Conservation (phyloP, 164 flowering plant genomes). For the Taxillus chinensis region DNA sequence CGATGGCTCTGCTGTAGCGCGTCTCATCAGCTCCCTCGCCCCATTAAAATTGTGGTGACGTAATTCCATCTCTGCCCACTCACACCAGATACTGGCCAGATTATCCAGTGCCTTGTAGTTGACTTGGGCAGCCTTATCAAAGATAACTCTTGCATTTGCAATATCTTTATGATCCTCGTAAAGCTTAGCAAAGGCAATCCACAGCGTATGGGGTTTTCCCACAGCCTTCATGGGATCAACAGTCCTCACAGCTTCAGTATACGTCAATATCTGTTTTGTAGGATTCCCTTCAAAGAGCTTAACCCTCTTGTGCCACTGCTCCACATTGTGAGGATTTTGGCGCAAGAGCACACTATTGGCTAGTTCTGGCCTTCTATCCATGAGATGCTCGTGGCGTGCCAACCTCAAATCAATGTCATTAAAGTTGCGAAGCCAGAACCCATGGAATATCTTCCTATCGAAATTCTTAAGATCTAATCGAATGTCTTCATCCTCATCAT, state of each 20-base stretch:
- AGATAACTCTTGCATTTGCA: constrained; percentile 80
- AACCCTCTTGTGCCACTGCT: constrained; percentile 90
- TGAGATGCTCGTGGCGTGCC: constrained; percentile 65
- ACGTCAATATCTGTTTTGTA: constrained; percentile 69
- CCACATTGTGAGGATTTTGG: constrained; percentile 96
- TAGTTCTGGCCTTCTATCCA: constrained; percentile 82
- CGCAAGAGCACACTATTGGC: constrained; percentile 89
- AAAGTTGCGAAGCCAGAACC: constrained; percentile 70
- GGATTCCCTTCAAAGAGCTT: constrained; percentile 89
- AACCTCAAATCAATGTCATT: constrained; percentile 78
- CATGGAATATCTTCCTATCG: constrained; percentile 41
- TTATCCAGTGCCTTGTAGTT: constrained; percentile 78
- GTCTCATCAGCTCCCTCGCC: constrained; percentile 76
- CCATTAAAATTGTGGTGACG: constrained; percentile 72
- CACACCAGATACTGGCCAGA: constrained; percentile 91
- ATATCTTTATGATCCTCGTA: constrained; percentile 73
- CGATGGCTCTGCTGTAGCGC: constrained; percentile 92
- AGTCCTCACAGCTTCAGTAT: constrained; percentile 91
- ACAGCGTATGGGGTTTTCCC: constrained; percentile 92
- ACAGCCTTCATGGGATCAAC: constrained; percentile 94
- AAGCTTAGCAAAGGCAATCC: constrained; percentile 90
- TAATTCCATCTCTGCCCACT: constrained; percentile 94
- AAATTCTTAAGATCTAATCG: constrained; percentile 40
- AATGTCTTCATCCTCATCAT: constrained; percentile 24
- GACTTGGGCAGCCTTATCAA: constrained; percentile 96